These are phyloP conservation scores for Curvularia sp. DNA, from an alignment of 2,329 filamentous ascomycete genomes.

Conservation along the genomic window DNA sequence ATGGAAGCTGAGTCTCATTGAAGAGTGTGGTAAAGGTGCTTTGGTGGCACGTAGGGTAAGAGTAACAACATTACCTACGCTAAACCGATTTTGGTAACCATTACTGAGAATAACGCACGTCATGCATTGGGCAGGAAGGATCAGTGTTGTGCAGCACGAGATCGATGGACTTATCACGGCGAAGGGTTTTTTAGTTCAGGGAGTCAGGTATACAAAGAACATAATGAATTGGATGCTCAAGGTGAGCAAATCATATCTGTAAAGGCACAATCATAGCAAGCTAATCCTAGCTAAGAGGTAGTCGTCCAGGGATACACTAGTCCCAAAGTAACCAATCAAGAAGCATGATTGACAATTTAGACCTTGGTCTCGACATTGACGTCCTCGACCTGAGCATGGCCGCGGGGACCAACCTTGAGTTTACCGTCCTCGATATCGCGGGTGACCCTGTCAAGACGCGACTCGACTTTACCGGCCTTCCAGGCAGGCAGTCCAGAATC, in stretches of 20 bases:
- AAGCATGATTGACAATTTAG: slow-evolving; percentile 2
- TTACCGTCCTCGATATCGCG: slow-evolving; percentile 49
- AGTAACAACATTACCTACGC: background rate
- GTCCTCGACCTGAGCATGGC: slow-evolving; percentile 15
- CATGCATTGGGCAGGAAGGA: background rate
- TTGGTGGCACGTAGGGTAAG: background rate
- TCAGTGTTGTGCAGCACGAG: background rate
- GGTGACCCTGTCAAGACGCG: slow-evolving; percentile 45
- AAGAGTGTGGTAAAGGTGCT: background rate
- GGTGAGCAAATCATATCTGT: background rate
- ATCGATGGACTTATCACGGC: too few species aligned
- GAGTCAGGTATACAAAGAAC: background rate
- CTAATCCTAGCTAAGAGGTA: background rate
- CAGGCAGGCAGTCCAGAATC: slow-evolving; percentile 48
- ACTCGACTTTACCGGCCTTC: slow-evolving; percentile 39
- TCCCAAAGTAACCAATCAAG: background rate
- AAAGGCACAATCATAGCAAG: background rate
- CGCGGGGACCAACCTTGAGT: slow-evolving; percentile 32
- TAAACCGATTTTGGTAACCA: background rate
- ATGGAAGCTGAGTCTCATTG: background rate
- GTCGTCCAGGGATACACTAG: background rate
- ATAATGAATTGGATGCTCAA: background rate
- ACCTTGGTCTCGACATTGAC: slow-evolving; percentile 30
- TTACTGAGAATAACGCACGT: background rate
- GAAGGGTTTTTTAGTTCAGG: background rate